phyloP scores from a whole-genome alignment of 257 asterid species.

The Penstemon newberryi region DNA sequence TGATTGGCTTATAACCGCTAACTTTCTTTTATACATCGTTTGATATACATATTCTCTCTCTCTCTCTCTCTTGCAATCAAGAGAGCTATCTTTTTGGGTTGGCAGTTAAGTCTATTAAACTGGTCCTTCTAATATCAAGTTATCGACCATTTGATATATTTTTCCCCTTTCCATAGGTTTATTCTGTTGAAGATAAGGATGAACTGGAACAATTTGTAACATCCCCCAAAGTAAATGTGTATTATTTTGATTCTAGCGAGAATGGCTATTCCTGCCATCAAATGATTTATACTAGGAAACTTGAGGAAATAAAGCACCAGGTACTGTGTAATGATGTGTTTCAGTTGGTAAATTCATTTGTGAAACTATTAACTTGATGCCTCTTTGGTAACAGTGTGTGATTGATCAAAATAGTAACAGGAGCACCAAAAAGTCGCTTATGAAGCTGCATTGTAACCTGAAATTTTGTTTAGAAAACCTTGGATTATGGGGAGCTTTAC shows the following conservation, averaged over 20 bases:
- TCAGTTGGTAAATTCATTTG: conserved; percentile 26
- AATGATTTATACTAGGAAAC: conserved; percentile 44
- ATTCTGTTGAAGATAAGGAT: conserved; percentile 70
- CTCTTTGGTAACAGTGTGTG: conserved; percentile 56
- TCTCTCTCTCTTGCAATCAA: not conserved
- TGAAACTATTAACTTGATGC: conserved; percentile 25
- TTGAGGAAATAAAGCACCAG: conserved; percentile 78
- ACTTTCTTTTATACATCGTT: conserved; percentile 11
- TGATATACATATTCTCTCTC: conserved; percentile 1
- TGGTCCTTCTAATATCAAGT: conserved; percentile 19
- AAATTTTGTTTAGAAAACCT: conserved; percentile 75
- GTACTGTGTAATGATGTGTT: conserved; percentile 43
- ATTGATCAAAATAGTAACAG: no score
- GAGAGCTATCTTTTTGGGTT: not conserved
- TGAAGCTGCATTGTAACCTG: conserved; percentile 62
- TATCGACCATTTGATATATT: conserved; percentile 25
- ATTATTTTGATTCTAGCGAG: conserved; percentile 52
- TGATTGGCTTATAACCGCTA: conserved; percentile 21
- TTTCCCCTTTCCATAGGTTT: conserved; percentile 52
- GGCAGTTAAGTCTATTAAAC: not conserved
- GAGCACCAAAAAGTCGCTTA: conserved; percentile 63
- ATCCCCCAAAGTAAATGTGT: conserved; percentile 70
- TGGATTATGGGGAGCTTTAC: conserved; percentile 90
- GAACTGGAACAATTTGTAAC: conserved; percentile 69
- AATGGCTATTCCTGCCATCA: conserved; percentile 37